These are phyloP conservation scores for Erodium maritimum DNA, from an alignment of 345 rosid species.

Conservation along the genomic window DNA sequence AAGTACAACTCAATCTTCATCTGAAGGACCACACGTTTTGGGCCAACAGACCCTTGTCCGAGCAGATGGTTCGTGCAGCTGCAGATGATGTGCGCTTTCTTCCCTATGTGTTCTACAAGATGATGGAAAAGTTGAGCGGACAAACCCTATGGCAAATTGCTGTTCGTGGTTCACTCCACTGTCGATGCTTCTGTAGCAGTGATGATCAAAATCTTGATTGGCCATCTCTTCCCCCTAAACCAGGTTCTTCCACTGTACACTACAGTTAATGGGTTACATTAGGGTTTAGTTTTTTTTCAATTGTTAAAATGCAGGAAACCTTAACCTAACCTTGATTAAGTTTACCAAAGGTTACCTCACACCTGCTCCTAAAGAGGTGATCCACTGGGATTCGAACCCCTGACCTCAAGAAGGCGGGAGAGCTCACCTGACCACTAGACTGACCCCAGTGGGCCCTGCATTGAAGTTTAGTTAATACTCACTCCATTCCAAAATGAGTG, in stretches of 20 bases:
- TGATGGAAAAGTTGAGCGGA: conserved; percentile 66
- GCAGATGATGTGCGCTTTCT: conserved; percentile 97
- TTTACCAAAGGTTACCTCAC: too few relatives aligned
- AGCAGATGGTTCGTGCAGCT: conserved; percentile 82
- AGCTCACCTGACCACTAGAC: too few relatives aligned
- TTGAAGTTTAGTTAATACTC: too few relatives aligned
- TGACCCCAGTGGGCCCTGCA: too few relatives aligned
- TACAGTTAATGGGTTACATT: too few relatives aligned
- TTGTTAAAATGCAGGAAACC: too few relatives aligned
- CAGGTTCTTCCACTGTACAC: conserved; percentile 34
- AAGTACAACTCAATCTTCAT: background rate
- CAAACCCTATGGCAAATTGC: conserved; percentile 67
- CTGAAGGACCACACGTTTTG: conserved; percentile 81
- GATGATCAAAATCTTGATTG: conserved; percentile 61
- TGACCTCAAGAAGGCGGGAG: too few relatives aligned
- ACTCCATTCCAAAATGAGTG: too few relatives aligned
- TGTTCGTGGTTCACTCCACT: conserved; percentile 68
- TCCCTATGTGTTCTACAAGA: conserved; percentile 52
- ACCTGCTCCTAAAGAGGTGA: too few relatives aligned
- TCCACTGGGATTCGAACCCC: too few relatives aligned
- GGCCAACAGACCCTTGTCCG: conserved; percentile 72
- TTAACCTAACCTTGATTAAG: too few relatives aligned
- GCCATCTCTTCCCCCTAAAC: conserved; percentile 59
- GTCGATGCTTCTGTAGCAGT: conserved; percentile 76
- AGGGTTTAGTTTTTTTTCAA: too few relatives aligned